Conservation (phyloP, 495 filamentous ascomycete genomes). For the Parathielavia hyrcaniae region DNA sequence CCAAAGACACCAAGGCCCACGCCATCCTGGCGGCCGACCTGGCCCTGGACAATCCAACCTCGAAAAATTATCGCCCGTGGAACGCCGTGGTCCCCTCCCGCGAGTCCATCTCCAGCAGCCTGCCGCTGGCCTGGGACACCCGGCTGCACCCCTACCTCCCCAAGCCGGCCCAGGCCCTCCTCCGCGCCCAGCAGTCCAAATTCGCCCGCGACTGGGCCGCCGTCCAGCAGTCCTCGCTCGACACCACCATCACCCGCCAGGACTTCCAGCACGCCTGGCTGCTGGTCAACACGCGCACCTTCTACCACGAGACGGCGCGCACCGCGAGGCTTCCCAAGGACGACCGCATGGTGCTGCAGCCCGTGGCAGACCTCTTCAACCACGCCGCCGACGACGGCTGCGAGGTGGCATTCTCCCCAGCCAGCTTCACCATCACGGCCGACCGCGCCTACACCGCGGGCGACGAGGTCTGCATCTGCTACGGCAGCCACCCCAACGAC, state of each 20-base stretch:
- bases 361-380: slow-evolving; percentile 86
- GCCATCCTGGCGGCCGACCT: slow-evolving; percentile 66
- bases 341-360: slow-evolving; percentile 73
- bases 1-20: slow-evolving; percentile 55
- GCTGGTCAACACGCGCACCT: slow-evolving; percentile 75
- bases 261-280: slow-evolving; percentile 69
- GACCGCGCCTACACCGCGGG: slow-evolving; percentile 51
- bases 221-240: slow-evolving; percentile 30
- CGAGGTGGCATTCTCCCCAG: slow-evolving; percentile 52
- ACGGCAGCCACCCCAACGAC: slow-evolving; percentile 75
- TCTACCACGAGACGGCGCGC: slow-evolving; percentile 59
- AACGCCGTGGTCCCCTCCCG: slow-evolving; percentile 59
- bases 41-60: slow-evolving; percentile 41
- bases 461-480: slow-evolving; percentile 74
- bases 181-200: slow-evolving; percentile 56
- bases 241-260: slow-evolving; percentile 39
- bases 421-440: slow-evolving; percentile 57
- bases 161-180: slow-evolving; percentile 39
- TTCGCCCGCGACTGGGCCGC: slow-evolving; percentile 55
- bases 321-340: slow-evolving; percentile 45
- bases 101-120: slow-evolving; percentile 51
- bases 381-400: slow-evolving; percentile 57
- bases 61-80: slow-evolving; percentile 51
- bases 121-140: slow-evolving; percentile 65
- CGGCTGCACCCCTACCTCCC: slow-evolving; percentile 47